Conservation (phyloP, 768 basidiomycete species). For the Amanita rubescens region DNA sequence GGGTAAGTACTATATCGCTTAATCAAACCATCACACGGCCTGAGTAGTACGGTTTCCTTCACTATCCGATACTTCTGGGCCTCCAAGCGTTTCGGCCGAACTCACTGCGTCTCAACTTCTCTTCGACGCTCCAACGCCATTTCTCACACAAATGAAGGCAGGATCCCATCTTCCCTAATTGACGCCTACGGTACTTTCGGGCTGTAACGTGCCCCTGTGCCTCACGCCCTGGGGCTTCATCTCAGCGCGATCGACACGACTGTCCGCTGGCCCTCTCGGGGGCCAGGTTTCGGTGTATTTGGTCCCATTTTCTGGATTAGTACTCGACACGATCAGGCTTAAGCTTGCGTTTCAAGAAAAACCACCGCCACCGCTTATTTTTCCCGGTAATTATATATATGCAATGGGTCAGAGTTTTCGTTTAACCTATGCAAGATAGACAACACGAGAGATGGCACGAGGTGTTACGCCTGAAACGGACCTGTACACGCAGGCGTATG, state of each 20-base stretch:
- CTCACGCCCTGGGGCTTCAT: conserved; percentile 11
- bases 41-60: conserved; percentile 16
- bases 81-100: conserved; percentile 11
- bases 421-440: not conserved
- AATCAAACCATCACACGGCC: conserved; percentile 49
- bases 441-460: conserved; percentile 1
- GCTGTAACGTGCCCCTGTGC: conserved; percentile 11
- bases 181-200: conserved; percentile 46
- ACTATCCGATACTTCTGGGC: conserved; percentile 11
- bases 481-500: conserved; percentile 35
- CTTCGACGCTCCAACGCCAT: not conserved
- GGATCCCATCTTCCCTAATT: conserved; percentile 36
- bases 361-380: not conserved
- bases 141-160: not conserved
- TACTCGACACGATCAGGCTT: conserved; percentile 11
- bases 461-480: conserved; percentile 30
- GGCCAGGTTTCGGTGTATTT: conserved; percentile 28
- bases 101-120: not conserved
- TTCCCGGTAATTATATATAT: too few species aligned
- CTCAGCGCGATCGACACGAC: conserved; percentile 15
- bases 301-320: conserved; percentile 33
- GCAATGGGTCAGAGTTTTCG: not conserved
- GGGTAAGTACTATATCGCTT: conserved; percentile 48
- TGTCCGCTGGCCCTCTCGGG: conserved; percentile 17
- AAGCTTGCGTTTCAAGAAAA: not conserved